These are phyloP conservation scores for Geranium incanum DNA, from an alignment of 441 rosid genomes.

Conservation along the genomic window DNA sequence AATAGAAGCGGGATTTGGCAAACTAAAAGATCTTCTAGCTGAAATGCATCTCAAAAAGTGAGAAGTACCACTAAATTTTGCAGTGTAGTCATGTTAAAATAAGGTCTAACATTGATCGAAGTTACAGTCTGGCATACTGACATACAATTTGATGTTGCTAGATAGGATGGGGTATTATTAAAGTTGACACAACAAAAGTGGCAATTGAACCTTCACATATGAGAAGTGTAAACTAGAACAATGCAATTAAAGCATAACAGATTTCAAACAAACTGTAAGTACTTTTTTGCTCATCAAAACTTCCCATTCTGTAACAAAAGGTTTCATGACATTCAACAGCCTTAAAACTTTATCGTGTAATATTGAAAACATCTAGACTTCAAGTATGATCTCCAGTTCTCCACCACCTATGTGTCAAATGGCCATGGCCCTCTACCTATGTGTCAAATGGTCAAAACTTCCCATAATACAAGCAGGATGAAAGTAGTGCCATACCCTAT, in stretches of 20 bases:
- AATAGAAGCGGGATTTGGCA: constrained; percentile 4
- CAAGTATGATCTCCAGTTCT: neutral
- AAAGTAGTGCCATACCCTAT: constrained; percentile 52
- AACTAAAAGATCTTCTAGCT: constrained; percentile 5
- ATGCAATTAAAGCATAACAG: neutral
- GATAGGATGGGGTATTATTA: neutral
- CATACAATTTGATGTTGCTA: neutral
- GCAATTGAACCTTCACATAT: constrained; percentile 1
- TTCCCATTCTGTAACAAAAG: neutral
- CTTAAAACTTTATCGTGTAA: neutral
- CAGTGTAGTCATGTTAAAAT: neutral
- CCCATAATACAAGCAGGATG: constrained; percentile 20
- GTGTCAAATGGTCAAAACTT: neutral
- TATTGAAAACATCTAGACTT: constrained; percentile 6
- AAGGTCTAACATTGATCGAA: neutral
- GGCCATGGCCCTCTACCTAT: neutral
- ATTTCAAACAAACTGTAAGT: constrained; percentile 11
- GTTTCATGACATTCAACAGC: neutral
- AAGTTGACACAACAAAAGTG: neutral
- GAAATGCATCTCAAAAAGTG: neutral
- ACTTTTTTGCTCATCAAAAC: neutral
- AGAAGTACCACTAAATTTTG: neutral
- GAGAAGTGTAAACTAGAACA: neutral
- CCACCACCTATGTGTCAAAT: neutral
- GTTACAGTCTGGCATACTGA: neutral